phyloP scores from a whole-genome alignment of 1,139 yeast species.

The Diutina ranongensis region DNA sequence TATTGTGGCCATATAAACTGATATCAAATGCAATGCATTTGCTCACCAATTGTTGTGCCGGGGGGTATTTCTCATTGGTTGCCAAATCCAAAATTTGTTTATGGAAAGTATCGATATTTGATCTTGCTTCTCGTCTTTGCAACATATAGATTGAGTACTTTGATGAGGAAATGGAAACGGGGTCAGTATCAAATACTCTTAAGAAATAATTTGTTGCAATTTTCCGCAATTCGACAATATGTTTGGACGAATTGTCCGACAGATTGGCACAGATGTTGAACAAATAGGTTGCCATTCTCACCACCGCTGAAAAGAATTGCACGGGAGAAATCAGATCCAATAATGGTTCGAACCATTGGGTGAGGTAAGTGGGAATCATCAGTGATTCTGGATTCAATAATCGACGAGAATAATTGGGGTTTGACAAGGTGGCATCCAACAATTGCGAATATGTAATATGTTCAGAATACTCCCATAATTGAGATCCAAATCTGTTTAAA shows the following conservation, averaged over 20 bases:
- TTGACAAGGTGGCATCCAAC: constrained; percentile 38
- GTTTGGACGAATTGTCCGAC: not conserved
- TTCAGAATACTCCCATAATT: constrained; percentile 40
- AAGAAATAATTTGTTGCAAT: not conserved
- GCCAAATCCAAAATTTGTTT: not conserved
- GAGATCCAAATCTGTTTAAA: constrained; percentile 23
- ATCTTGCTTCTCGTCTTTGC: not conserved
- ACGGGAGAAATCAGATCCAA: constrained; percentile 1
- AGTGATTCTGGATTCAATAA: constrained; percentile 9
- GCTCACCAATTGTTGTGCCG: not conserved
- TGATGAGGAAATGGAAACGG: not conserved
- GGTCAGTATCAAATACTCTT: not conserved
- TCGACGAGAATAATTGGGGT: constrained; percentile 7
- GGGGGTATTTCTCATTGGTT: not conserved
- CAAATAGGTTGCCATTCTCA: constrained; percentile 10
- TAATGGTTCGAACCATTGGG: not conserved
- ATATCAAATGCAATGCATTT: not conserved
- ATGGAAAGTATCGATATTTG: constrained; percentile 1
- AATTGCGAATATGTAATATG: constrained; percentile 36
- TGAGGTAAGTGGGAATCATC: not conserved
- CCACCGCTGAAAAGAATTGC: constrained; percentile 22
- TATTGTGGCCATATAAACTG: not conserved
- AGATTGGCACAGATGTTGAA: not conserved
- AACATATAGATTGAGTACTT: not conserved
- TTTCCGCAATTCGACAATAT: not conserved